Evolutionary conservation across 208 protist genomes (phyloP).

Genomic region (Wallacemonas sp.): DNA sequence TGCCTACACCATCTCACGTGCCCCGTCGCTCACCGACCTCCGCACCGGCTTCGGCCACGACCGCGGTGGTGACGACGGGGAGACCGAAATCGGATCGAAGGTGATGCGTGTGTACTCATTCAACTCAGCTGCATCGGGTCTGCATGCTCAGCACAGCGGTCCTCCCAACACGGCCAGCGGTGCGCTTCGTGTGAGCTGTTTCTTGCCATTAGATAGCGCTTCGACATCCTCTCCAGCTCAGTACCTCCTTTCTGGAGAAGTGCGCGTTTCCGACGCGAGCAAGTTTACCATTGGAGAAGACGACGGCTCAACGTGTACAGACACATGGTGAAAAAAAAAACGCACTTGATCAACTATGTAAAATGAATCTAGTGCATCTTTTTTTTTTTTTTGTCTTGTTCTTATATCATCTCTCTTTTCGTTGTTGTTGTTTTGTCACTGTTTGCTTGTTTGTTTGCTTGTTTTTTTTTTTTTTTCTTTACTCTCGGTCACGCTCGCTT

Average conservation of each 20-base stretch:
- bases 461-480: background rate
- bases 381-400: conserved; percentile 10
- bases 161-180: too few relatives aligned
- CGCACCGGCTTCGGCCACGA: too few relatives aligned
- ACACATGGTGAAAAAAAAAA: background rate
- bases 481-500: conserved; percentile 5
- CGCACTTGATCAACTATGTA: background rate
- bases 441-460: conserved; percentile 19
- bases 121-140: too few relatives aligned
- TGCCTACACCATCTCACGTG: too few relatives aligned
- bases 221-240: background rate
- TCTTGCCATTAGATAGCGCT: background rate
- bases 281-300: conserved; percentile 3
- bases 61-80: too few relatives aligned
- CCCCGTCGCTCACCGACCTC: too few relatives aligned
- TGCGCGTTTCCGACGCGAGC: conserved; percentile 5
- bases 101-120: too few relatives aligned
- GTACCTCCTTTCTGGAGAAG: background rate
- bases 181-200: too few relatives aligned
- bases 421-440: background rate
- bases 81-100: too few relatives aligned
- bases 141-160: too few relatives aligned
- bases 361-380: too few relatives aligned
- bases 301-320: background rate
- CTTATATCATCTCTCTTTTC: background rate